Conservation (phyloP, 495 filamentous ascomycete species). For the Lepidopterella palustris region DNA sequence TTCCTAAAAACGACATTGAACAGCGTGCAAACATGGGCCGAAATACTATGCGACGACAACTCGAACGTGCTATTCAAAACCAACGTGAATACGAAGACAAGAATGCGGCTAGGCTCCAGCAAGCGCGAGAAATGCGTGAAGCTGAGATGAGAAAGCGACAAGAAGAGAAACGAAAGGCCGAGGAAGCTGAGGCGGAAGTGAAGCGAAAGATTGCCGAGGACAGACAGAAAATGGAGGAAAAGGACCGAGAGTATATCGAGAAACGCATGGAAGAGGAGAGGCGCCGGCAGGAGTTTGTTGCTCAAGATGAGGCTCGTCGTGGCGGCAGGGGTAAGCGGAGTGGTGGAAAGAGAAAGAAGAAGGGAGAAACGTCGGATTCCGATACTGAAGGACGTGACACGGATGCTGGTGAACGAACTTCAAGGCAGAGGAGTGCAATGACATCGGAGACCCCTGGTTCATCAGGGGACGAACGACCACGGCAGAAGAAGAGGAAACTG, state of each 20-base stretch:
- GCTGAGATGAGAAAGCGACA: constrained; percentile 68
- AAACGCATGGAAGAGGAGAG: constrained; percentile 67
- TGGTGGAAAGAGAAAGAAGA: constrained; percentile 52
- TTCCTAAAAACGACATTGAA: constrained; percentile 82
- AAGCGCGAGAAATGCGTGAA: constrained; percentile 68
- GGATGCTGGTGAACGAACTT: constrained; percentile 19
- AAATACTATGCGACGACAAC: constrained; percentile 85
- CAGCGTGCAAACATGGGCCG: constrained; percentile 94
- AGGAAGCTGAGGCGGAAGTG: constrained; percentile 60
- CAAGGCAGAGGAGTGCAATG: constrained; percentile 19
- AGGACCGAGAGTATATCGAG: constrained; percentile 63
- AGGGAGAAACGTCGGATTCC: constrained; percentile 52
- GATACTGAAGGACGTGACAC: constrained; percentile 28
- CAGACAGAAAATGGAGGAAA: constrained; percentile 67
- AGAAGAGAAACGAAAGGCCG: constrained; percentile 58
- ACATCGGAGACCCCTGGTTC: constrained; percentile 23
- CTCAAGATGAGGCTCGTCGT: constrained; percentile 69
- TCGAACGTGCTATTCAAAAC: constrained; percentile 72
- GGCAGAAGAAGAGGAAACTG: constrained; percentile 36
- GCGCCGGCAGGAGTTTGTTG: constrained; percentile 58
- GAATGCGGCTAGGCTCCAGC: constrained; percentile 75
- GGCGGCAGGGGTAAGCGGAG: constrained; percentile 66
- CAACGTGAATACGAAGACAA: constrained; percentile 91
- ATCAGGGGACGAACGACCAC: constrained; percentile 23
- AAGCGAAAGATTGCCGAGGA: constrained; percentile 76